A percentile compares a stretch with the other conserved stretches of the same genome.
Evolutionary conservation across 495 filamentous ascomycete species (phyloP).

Genomic region (Penicillium soppii): DNA sequence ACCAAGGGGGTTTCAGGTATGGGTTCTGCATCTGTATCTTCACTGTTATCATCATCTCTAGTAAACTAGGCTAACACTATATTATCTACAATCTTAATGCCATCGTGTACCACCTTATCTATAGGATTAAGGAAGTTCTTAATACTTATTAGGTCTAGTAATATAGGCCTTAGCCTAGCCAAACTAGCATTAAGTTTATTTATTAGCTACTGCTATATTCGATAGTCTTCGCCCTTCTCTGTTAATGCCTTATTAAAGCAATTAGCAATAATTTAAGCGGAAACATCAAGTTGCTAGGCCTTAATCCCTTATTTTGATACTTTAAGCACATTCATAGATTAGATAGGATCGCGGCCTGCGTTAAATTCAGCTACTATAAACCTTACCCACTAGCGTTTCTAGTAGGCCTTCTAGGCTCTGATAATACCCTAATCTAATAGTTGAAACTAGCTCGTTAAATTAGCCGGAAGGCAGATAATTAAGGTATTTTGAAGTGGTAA

Average conservation of each 20-base stretch:
- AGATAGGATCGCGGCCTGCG: neutral
- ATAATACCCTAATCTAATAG: neutral
- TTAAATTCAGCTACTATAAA: neutral
- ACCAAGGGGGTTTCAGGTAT: neutral
- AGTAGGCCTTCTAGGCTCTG: neutral
- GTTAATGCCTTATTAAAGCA: neutral
- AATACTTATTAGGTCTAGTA: too few relatives aligned
- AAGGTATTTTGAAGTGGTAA: neutral
- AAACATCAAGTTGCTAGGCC: neutral
- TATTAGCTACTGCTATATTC: neutral
- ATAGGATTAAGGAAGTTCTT: too few relatives aligned
- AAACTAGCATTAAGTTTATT: neutral
- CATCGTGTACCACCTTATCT: neutral
- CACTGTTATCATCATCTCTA: neutral
- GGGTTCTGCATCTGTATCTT: neutral
- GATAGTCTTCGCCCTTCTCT: neutral
- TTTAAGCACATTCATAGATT: neutral
- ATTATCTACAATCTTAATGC: neutral
- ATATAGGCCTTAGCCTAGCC: too few relatives aligned
- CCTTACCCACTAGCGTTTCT: neutral
- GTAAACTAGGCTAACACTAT: neutral
- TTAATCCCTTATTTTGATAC: neutral
- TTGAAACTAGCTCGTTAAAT: neutral
- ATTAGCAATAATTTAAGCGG: neutral
- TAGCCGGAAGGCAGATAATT: neutral